Evolutionary conservation across 495 filamentous ascomycete species (phyloP).

Genomic region (Cladorrhinum samala): DNA sequence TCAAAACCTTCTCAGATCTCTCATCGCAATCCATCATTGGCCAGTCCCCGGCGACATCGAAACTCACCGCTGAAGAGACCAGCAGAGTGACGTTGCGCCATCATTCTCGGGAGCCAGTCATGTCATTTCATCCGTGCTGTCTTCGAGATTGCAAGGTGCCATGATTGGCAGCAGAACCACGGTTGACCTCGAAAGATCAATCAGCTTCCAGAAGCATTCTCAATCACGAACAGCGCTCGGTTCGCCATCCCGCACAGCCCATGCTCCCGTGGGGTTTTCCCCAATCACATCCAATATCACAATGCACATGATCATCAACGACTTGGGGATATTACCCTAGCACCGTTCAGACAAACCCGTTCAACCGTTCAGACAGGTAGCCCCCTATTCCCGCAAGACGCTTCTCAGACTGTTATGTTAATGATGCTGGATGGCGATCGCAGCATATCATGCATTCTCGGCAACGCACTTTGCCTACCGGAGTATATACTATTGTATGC

Average conservation of each 20-base stretch:
- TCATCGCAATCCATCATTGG: too few relatives aligned
- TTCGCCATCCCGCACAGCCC: too few relatives aligned
- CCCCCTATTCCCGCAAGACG: conserved; percentile 2
- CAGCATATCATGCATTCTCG: background rate
- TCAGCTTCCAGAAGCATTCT: background rate
- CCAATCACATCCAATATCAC: background rate
- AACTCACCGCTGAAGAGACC: background rate
- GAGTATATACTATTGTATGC: background rate
- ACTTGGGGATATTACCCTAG: too few relatives aligned
- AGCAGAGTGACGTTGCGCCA: background rate
- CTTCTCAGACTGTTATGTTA: conserved; percentile 4
- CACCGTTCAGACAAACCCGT: too few relatives aligned
- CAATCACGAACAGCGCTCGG: background rate
- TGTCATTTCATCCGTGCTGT: background rate
- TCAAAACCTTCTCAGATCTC: too few relatives aligned
- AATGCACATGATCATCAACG: background rate
- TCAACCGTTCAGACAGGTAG: too few relatives aligned
- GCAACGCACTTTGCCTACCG: background rate
- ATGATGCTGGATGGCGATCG: background rate
- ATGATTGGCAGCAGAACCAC: conserved; percentile 15
- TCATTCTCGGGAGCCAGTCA: conserved; percentile 1
- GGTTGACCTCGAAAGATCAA: background rate
- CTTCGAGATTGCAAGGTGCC: conserved; percentile 18
- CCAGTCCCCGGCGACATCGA: background rate
- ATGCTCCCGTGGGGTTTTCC: too few relatives aligned